Evolutionary conservation across 192 early-diverging fungal species (phyloP), one percentile per base, ranked within the genome.

Genomic region (Backusella australiensis): DNA sequence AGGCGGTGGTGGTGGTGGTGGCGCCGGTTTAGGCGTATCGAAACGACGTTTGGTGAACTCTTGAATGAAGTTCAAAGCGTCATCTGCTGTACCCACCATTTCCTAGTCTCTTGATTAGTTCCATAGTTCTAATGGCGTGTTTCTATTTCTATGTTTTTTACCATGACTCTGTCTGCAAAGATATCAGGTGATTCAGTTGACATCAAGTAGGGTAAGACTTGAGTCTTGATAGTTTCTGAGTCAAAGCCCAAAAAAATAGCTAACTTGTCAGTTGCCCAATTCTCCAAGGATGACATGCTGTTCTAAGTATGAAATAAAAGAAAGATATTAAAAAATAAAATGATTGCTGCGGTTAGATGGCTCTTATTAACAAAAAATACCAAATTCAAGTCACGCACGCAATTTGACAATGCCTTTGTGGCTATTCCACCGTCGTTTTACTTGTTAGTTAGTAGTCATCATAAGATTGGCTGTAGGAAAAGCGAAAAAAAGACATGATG

Each of bases 171-270:
- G 34, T 81, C 46, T 21, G 75, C 70, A 44, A 84, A 71, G 3
- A 46, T 78, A 44, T 73, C 56, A 23, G 77, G 53, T 23, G 77
- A 59, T 3, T 77, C 66, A 14, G 79, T 41, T 46, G 74, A 77
- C 69, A 81, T 71, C 32, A 84, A 67, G 72, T 84, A 84, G 12
- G 83, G 83, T 15, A 82, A 21, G 3, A 84, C 69, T 56, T 84
- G 83, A 19, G 59, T 66, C 52, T 74, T 19, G 32, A 84, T 38
- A 17, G 83, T 84, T 53, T 80, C 78, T 29, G 74, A 67, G 39
- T 84, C 83, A 46, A 84, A 77, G 12, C 80, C 83, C 4, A 84
- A 72, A 69, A 84, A 84, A 6, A 79, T 41, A 38, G 49, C 59
- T 52, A 84, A 59, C 38, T 84, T 82, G 12, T 81, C 80, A 23